A percentile compares a stretch with the other conserved stretches of the same genome.
These are phyloP conservation scores for Neocallimastix lanati DNA, from an alignment of 192 early-diverging fungal species.

Conservation along the genomic window DNA sequence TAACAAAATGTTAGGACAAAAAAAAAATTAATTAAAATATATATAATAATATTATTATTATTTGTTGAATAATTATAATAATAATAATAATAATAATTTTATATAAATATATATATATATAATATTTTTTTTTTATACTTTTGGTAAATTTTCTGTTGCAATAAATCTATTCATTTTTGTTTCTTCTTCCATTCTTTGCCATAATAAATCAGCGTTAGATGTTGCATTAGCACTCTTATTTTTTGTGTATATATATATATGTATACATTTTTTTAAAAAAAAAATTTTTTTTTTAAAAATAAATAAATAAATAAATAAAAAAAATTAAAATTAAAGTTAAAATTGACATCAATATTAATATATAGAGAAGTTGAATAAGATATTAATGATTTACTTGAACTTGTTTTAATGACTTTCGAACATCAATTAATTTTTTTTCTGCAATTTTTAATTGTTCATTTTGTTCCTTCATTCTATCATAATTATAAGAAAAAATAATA, in stretches of 20 bases:
- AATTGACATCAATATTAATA: no score
- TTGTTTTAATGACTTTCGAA: slow-evolving; percentile 21
- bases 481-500: no score
- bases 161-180: slow-evolving; percentile 37
- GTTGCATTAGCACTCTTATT: neutral
- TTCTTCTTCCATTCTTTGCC: slow-evolving; percentile 25
- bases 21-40: neutral
- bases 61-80: no score
- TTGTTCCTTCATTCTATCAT: slow-evolving; percentile 28
- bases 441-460: slow-evolving; percentile 10
- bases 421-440: slow-evolving; percentile 16
- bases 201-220: neutral
- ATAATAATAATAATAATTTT: no score
- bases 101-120: no score
- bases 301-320: no score
- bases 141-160: slow-evolving; percentile 31
- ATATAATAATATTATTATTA: no score
- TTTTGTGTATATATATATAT: neutral
- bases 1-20: no score
- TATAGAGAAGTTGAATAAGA: no score
- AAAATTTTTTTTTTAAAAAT: no score
- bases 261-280: no score
- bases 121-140: slow-evolving; percentile 4
- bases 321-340: no score
- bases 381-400: slow-evolving; percentile 15